Conservation (phyloP, 306 rosid genomes). For the Castanospermum australe region DNA sequence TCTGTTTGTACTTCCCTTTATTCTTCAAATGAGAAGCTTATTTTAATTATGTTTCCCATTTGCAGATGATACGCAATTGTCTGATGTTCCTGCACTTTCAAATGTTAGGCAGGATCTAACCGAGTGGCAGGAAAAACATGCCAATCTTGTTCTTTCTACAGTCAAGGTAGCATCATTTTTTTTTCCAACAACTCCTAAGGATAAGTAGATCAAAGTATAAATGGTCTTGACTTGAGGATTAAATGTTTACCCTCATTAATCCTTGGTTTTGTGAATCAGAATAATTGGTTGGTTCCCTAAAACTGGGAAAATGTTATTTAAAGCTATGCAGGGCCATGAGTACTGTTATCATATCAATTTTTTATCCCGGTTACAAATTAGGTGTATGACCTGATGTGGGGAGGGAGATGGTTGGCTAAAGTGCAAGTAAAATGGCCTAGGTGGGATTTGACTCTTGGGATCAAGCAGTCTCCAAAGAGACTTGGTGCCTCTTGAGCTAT, state of each 20-base stretch:
- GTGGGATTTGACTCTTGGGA: too few species aligned
- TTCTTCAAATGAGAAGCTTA: slow-evolving; percentile 5
- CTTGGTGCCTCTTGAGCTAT: too few species aligned
- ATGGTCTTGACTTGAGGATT: not conserved
- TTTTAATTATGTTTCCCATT: slow-evolving; percentile 12
- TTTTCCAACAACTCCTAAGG: not conserved
- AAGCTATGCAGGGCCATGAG: not conserved
- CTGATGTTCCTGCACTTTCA: slow-evolving; percentile 53
- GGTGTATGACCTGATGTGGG: too few species aligned
- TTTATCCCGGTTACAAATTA: too few species aligned
- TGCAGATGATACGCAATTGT: slow-evolving; percentile 58
- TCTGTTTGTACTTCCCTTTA: not conserved
- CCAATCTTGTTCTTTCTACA: slow-evolving; percentile 59
- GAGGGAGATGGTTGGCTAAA: too few species aligned
- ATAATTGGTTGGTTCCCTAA: not conserved
- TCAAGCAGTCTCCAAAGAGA: too few species aligned
- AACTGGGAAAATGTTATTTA: not conserved
- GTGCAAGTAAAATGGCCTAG: too few species aligned
- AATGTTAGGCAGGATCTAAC: slow-evolving; percentile 70
- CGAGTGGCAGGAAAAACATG: slow-evolving; percentile 79
- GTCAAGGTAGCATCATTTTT: slow-evolving; percentile 51
- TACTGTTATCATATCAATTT: not conserved
- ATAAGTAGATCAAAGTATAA: not conserved
- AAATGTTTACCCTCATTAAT: not conserved
- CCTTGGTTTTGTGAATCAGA: not conserved